Conservation (phyloP, 2,329 filamentous ascomycete genomes). For the Scleromitrula shiraiana region DNA sequence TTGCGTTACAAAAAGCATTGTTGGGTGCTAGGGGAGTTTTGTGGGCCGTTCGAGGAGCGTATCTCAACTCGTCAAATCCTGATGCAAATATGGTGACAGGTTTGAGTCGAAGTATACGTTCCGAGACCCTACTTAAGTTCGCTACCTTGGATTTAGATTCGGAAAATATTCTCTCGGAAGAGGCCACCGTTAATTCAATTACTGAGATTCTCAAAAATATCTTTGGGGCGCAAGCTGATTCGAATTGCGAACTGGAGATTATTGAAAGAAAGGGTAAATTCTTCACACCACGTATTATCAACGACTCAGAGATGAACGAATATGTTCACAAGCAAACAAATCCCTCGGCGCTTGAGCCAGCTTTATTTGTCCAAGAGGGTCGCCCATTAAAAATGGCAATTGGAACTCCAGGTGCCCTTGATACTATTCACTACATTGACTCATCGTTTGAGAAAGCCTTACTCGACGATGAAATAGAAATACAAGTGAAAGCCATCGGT, state of each 20-base stretch:
- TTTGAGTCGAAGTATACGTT: conserved; percentile 6
- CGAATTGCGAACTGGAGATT: neutral
- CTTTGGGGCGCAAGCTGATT: neutral
- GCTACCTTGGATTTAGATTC: conserved; percentile 8
- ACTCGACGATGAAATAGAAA: conserved; percentile 20
- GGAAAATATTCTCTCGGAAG: neutral
- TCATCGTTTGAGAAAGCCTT: conserved; percentile 11
- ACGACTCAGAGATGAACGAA: conserved; percentile 20
- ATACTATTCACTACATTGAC: conserved; percentile 26
- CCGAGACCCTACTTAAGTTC: conserved; percentile 7
- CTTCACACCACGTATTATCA: conserved; percentile 3
- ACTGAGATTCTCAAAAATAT: neutral
- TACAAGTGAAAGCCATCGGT: conserved; percentile 27
- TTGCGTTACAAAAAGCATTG: conserved; percentile 35
- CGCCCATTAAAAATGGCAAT: conserved; percentile 21
- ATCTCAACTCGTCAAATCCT: conserved; percentile 28
- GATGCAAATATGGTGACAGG: conserved; percentile 21
- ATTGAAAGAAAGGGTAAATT: neutral
- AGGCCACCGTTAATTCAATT: neutral
- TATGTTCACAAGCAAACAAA: conserved; percentile 12
- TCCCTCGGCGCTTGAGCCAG: conserved; percentile 2
- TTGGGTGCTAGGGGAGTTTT: conserved; percentile 34
- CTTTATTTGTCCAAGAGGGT: conserved; percentile 5
- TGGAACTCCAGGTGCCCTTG: conserved; percentile 20
- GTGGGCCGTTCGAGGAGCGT: conserved; percentile 41